Conservation (phyloP, 2,329 filamentous ascomycete genomes). For the Paraconiothyrium sp. region DNA sequence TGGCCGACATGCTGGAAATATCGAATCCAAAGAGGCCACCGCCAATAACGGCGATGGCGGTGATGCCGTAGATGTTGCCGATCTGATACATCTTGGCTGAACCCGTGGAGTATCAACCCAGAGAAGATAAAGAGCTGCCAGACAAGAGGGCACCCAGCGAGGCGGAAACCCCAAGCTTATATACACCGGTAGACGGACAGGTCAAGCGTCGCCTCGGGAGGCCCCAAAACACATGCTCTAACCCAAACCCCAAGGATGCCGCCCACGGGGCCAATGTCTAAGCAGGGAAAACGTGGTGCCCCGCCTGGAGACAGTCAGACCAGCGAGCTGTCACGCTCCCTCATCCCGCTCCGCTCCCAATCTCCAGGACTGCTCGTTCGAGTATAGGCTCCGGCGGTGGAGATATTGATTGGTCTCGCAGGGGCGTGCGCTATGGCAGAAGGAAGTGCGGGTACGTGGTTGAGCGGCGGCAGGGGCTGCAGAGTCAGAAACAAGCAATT, state of each 20-base stretch:
- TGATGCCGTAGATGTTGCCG: slow-evolving; percentile 67
- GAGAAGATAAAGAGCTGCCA: slow-evolving; percentile 3
- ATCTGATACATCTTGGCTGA: slow-evolving; percentile 50
- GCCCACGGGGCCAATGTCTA: neutral
- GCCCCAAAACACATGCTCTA: neutral
- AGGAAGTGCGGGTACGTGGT: neutral
- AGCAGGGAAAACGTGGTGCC: slow-evolving; percentile 12
- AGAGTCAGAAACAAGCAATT: slow-evolving; percentile 4
- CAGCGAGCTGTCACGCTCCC: slow-evolving; percentile 19
- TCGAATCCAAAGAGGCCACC: slow-evolving; percentile 82
- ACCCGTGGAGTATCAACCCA: slow-evolving; percentile 5
- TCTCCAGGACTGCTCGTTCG: slow-evolving; percentile 20
- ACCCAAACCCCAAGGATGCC: neutral
- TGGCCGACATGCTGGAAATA: slow-evolving; percentile 75
- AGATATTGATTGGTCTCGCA: slow-evolving; percentile 4
- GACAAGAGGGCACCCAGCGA: neutral
- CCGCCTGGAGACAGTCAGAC: slow-evolving; percentile 2
- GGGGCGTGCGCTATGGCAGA: neutral
- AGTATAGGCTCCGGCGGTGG: slow-evolving; percentile 31
- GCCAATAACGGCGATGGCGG: slow-evolving; percentile 68
- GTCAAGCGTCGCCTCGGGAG: neutral
- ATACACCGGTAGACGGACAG: neutral
- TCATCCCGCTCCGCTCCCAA: slow-evolving; percentile 3
- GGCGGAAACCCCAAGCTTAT: slow-evolving; percentile 2
- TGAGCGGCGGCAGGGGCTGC: neutral